Conservation (phyloP, 805 yeast species). For the Saccharomycopsis babjevae region DNA sequence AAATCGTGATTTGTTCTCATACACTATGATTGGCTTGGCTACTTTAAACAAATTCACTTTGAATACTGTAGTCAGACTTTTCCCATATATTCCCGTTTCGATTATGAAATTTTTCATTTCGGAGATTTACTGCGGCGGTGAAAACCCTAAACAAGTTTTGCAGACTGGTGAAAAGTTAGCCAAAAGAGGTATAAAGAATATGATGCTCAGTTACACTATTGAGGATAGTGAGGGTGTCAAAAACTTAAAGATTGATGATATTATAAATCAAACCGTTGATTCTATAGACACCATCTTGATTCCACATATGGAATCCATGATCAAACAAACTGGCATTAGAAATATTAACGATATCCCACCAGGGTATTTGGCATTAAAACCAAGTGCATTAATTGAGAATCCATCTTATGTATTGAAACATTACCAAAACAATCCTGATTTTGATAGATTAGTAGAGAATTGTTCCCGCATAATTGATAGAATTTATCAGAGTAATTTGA, state of each 20-base stretch:
- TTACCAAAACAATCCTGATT: constrained; percentile 42
- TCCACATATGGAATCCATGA: constrained; percentile 59
- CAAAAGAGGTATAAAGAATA: constrained; percentile 73
- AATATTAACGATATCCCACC: constrained; percentile 64
- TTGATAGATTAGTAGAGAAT: constrained; percentile 47
- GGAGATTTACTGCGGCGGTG: constrained; percentile 87
- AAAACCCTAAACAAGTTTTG: constrained; percentile 56
- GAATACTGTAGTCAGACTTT: constrained; percentile 48
- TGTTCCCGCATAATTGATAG: constrained; percentile 55
- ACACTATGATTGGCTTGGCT: constrained; percentile 58
- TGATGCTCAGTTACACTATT: constrained; percentile 91
- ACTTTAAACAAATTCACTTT: constrained; percentile 56
- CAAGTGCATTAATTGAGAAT: constrained; percentile 75
- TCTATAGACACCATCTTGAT: constrained; percentile 60
- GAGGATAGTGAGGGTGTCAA: constrained; percentile 83
- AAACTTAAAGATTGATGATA: constrained; percentile 45
- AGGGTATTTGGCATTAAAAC: constrained; percentile 88
- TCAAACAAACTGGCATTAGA: constrained; percentile 28
- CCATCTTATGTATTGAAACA: constrained; percentile 66
- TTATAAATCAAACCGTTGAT: constrained; percentile 51
- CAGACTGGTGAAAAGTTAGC: constrained; percentile 59
- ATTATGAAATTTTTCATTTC: constrained; percentile 65
- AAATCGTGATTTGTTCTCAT: constrained; percentile 47
- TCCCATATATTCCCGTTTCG: constrained; percentile 68
- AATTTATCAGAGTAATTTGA: constrained; percentile 41